Evolutionary conservation across 345 rosid genomes (phyloP).

Genomic region (Laguncularia racemosa): DNA sequence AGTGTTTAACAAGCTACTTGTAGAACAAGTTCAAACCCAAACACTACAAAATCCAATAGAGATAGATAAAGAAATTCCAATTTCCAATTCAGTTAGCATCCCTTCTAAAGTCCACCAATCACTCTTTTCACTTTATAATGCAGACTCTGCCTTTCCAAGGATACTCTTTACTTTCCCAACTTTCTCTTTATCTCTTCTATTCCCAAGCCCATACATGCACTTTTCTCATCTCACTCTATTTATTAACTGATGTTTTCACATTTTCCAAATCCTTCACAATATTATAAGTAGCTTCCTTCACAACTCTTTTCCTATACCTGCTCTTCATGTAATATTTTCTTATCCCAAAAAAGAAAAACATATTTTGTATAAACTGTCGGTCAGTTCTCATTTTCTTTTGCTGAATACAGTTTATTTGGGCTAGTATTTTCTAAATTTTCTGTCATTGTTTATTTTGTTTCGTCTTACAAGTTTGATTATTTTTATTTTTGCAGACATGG

Average conservation of each 20-base stretch:
- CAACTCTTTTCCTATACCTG: conserved; percentile 8
- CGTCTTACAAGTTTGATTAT: neutral
- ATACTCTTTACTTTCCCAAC: conserved; percentile 19
- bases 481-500: conserved; percentile 21
- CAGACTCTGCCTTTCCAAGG: conserved; percentile 21
- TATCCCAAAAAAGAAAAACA: neutral
- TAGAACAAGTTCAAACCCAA: neutral
- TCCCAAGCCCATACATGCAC: conserved; percentile 72
- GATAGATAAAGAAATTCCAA: conserved; percentile 11
- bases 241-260: conserved; percentile 28
- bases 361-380: too few relatives aligned
- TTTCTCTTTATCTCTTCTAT: conserved; percentile 49
- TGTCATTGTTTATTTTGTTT: neutral
- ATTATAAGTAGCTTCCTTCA: conserved; percentile 22
- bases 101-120: conserved; percentile 8
- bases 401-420: too few relatives aligned
- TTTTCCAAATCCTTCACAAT: conserved; percentile 37
- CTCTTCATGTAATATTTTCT: conserved; percentile 2
- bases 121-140: conserved; percentile 23
- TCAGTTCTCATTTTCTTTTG: too few relatives aligned
- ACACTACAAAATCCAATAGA: neutral
- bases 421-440: too few relatives aligned
- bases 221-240: neutral
- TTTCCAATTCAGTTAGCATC: conserved; percentile 17
- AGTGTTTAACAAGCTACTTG: too few relatives aligned